Evolutionary conservation across 192 early-diverging fungal species (phyloP).

Genomic region (Geranomyces michiganensis): DNA sequence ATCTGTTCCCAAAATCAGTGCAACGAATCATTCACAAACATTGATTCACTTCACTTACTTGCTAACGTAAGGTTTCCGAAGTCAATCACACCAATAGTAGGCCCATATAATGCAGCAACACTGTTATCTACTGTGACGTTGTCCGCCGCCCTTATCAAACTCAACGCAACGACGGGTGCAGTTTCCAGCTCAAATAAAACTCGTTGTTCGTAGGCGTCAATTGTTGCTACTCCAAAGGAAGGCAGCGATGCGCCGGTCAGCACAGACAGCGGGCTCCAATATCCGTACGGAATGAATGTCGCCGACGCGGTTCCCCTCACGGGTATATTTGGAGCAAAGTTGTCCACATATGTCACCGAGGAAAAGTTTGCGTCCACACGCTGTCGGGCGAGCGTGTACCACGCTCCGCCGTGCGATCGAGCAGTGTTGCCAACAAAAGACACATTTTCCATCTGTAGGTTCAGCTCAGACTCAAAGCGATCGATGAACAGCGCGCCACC

Average conservation of each 20-base stretch:
- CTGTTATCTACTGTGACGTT: not conserved
- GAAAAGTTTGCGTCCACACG: not conserved
- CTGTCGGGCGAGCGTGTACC: not conserved
- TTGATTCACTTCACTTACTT: not conserved
- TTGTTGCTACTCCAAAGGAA: not conserved
- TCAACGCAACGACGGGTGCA: not conserved
- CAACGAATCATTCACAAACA: too few species aligned
- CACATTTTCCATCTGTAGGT: not conserved
- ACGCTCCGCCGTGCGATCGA: not conserved
- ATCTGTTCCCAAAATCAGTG: too few species aligned
- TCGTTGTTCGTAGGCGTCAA: conserved; percentile 9
- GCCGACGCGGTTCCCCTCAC: not conserved
- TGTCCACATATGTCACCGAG: not conserved
- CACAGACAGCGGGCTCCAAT: not conserved
- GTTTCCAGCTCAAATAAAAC: conserved; percentile 1
- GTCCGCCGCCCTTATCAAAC: not conserved
- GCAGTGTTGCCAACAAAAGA: conserved; percentile 2
- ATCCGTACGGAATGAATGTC: conserved; percentile 6
- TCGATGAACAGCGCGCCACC: conserved; percentile 10
- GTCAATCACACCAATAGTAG: conserved; percentile 9
- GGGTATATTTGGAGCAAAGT: conserved; percentile 15
- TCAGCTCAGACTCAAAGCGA: not conserved
- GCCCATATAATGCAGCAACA: not conserved
- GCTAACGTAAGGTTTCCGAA: not conserved
- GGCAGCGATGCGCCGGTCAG: conserved; percentile 15